Conservation (phyloP, 306 rosid species). For the Ormosia emarginata region DNA sequence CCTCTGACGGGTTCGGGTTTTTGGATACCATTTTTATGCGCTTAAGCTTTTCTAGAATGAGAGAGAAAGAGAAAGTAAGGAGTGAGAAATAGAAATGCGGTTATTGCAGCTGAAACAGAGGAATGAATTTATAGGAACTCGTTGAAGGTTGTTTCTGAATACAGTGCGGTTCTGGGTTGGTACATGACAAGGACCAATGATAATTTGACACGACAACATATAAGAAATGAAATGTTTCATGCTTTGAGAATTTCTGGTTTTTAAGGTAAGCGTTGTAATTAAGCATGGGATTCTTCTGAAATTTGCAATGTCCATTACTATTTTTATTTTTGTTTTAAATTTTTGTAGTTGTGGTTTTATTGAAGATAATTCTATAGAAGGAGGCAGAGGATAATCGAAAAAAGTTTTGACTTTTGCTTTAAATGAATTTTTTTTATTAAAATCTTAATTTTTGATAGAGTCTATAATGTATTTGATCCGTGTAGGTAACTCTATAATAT, state of each 20-base stretch:
- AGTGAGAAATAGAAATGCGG: background rate
- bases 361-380: too few relatives aligned
- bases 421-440: background rate
- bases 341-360: too few relatives aligned
- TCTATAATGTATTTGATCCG: too few relatives aligned
- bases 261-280: constrained; percentile 1
- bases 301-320: background rate
- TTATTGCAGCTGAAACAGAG: background rate
- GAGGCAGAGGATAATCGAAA: background rate
- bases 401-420: background rate
- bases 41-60: background rate
- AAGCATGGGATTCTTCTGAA: background rate
- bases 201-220: background rate
- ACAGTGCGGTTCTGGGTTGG: background rate
- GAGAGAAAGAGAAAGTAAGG: constrained; percentile 7
- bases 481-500: too few relatives aligned
- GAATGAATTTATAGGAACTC: background rate
- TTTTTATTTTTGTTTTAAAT: too few relatives aligned
- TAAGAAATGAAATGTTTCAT: too few relatives aligned
- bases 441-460: background rate
- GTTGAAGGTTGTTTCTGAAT: background rate
- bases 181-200: background rate
- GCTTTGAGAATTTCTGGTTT: background rate
- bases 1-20: constrained; percentile 60
- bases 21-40: constrained; percentile 56